Base-by-base conservation (phyloP, 2,329 filamentous ascomycete genomes). In the Pseudogymnoascus verrucosus region DNA sequence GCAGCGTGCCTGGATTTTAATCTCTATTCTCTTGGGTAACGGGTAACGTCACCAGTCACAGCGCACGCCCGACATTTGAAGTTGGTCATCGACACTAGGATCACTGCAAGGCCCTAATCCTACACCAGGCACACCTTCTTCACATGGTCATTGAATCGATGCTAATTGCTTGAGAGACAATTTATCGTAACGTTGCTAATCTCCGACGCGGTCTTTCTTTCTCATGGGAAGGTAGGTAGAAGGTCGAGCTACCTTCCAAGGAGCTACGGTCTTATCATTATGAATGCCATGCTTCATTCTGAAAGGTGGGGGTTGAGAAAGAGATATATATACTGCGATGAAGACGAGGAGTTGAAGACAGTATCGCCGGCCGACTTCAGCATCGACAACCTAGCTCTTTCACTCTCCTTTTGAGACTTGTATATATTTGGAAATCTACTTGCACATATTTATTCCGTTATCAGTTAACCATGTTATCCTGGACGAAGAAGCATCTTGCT, bases 401-500 rank as follows among this genome's bases (percentile, higher is more conserved):
- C 28, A 57, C 51, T 0, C 26, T 57, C 51, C 51, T 34, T 57
- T 34, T 34, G 28, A 57, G 51, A 34, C 34, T 57, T 57, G 34
- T 34, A 54, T 19, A 51, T 51, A 51, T 34, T 57, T 57, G 26
- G 51, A 57, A 34, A 57, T 57, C 14, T 34, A 57, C 12, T 57
- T 57, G 51, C 26, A 57, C 26, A 57, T 34, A 57, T 57, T 34
- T 57, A 14, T 34, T 54, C 47, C 1, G 5, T 34, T 57, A 34
- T 57, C 19, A 28, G 1, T 7, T n/a, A n/a, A 8, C 23, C 44
- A 57, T 57, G 51, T 57, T 57, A n/a, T 57, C 51, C n/a, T 57
- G 51, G 51, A 57, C 51, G 28, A 57, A 34, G 51, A 57, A 57
- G 51, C 51, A 57, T 34, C 51, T 57, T 57, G 51, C 51, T 57